Evolutionary conservation across 345 rosid species (phyloP).

Genomic region (Brassica incana): DNA sequence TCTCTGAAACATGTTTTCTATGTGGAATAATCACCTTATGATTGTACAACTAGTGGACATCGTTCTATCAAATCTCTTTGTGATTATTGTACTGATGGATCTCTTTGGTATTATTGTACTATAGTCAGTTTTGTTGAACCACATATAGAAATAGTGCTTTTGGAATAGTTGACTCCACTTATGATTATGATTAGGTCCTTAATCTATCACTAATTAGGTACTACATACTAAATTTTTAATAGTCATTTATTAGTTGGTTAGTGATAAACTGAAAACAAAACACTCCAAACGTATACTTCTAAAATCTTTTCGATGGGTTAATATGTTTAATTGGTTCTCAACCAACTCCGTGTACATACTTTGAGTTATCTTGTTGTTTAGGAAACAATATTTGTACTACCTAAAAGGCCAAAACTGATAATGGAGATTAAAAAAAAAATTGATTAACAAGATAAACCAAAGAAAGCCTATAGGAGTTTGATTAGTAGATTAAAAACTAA

Average conservation of each 20-base stretch:
- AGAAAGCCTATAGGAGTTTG: background rate
- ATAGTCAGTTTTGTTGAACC: conserved; percentile 21
- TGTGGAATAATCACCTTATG: background rate
- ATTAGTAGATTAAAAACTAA: background rate
- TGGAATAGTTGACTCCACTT: background rate
- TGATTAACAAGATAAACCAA: background rate
- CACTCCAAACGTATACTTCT: background rate
- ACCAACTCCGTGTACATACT: background rate
- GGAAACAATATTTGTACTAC: background rate
- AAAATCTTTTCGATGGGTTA: background rate
- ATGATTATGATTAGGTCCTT: conserved; percentile 15
- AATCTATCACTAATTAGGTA: conserved; percentile 19
- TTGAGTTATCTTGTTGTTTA: background rate
- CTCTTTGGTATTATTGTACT: background rate
- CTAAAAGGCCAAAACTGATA: background rate
- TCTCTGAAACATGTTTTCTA: background rate
- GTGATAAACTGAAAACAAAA: background rate
- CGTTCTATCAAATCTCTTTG: background rate
- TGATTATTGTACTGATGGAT: background rate
- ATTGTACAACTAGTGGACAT: background rate
- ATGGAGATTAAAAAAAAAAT: background rate
- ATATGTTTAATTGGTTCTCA: too few species aligned
- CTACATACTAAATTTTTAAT: background rate
- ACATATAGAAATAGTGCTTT: background rate
- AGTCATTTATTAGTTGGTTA: background rate